Evolutionary conservation across 1,284 basidiomycete genomes (phyloP).

Genomic region (Trametes sp.): DNA sequence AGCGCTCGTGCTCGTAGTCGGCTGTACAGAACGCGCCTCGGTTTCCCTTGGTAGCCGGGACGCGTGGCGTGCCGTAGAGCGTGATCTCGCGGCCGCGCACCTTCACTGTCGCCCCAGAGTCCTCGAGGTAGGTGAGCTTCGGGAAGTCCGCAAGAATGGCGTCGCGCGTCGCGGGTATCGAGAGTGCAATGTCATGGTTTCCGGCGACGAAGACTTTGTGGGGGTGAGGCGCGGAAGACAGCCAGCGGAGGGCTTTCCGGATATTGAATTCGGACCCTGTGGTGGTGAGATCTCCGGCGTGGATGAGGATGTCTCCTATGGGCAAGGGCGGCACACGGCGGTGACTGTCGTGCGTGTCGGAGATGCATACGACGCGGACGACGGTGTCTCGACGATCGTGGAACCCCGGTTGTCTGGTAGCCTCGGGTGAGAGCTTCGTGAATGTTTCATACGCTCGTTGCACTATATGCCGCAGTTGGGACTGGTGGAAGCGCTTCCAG

Average conservation of each 20-base stretch:
- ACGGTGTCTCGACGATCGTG: not conserved
- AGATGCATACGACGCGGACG: not conserved
- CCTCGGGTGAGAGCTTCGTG: not conserved
- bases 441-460: not conserved
- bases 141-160: slow-evolving; percentile 27
- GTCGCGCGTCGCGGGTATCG: slow-evolving; percentile 11
- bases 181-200: slow-evolving; percentile 48
- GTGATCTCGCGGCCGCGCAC: slow-evolving; percentile 37
- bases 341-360: not conserved
- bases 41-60: not conserved
- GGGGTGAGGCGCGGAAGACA: slow-evolving; percentile 43
- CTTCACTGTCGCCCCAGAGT: slow-evolving; percentile 34
- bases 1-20: not conserved
- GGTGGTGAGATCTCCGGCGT: slow-evolving; percentile 47
- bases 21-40: not conserved
- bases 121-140: slow-evolving; percentile 41
- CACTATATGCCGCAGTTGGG: not conserved
- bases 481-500: not conserved
- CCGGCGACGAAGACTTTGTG: slow-evolving; percentile 51
- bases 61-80: not conserved
- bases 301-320: slow-evolving; percentile 39
- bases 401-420: not conserved
- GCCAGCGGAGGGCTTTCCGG: slow-evolving; percentile 40
- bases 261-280: slow-evolving; percentile 45
- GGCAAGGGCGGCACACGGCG: not conserved